Evolutionary conservation across 176 grass and related monocot species (phyloP).

Genomic region (Zizania latifolia): DNA sequence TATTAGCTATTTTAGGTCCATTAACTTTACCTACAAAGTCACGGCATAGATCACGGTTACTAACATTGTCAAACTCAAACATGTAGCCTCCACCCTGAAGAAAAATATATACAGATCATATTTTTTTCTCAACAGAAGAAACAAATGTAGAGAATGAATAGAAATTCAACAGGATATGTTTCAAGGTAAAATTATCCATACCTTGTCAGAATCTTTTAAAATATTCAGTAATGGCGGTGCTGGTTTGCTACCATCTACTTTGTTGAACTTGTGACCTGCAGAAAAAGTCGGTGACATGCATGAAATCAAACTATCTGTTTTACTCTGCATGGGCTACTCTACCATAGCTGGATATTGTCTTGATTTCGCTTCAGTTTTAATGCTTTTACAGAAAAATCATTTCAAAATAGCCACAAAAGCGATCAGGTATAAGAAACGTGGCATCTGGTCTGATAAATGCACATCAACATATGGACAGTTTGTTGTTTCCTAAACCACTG

Average conservation of each 20-base stretch:
- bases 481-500: not conserved
- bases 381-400: not conserved
- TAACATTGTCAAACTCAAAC: slow-evolving; percentile 86
- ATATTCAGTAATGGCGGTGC: slow-evolving; percentile 82
- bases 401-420: not conserved
- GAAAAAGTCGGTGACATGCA: not conserved
- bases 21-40: slow-evolving; percentile 74
- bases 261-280: slow-evolving; percentile 90
- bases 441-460: not conserved
- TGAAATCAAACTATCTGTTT: not conserved
- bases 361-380: not conserved
- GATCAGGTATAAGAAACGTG: not conserved
- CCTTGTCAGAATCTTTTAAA: slow-evolving; percentile 89
- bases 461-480: not conserved
- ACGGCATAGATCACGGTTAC: slow-evolving; percentile 51
- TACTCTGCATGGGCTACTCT: not conserved
- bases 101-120: not conserved
- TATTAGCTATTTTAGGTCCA: not conserved
- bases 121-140: not conserved
- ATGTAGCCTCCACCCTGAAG: slow-evolving; percentile 85
- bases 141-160: not conserved
- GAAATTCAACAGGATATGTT: slow-evolving; percentile 4
- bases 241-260: slow-evolving; percentile 83
- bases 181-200: slow-evolving; percentile 18
- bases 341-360: not conserved